Evolutionary conservation across 2,329 filamentous ascomycete species (phyloP).

Genomic region (Penicillium vulpinum): DNA sequence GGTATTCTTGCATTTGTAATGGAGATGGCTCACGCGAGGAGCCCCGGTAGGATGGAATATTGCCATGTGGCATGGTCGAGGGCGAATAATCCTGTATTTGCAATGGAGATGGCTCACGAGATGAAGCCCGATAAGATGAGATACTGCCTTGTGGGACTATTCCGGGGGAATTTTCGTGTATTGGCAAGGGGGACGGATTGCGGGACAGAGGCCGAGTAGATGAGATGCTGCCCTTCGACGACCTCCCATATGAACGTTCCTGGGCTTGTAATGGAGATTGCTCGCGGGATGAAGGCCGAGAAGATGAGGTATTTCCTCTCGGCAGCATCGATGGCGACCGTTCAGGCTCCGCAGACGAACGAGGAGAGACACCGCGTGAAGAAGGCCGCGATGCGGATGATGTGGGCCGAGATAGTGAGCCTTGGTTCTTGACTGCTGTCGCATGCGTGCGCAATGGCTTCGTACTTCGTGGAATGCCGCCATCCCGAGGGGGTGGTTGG

Average conservation of each 20-base stretch:
- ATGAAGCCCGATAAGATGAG: slow-evolving; percentile 13
- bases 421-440: slow-evolving; percentile 41
- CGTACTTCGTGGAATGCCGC: slow-evolving; percentile 32
- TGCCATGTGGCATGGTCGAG: slow-evolving; percentile 6
- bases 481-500: slow-evolving; percentile 38
- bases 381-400: slow-evolving; percentile 34
- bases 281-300: slow-evolving; percentile 30
- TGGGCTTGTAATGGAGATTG: slow-evolving; percentile 20
- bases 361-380: slow-evolving; percentile 30
- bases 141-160: slow-evolving; percentile 6
- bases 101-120: slow-evolving; percentile 9
- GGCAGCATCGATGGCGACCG: slow-evolving; percentile 21
- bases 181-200: slow-evolving; percentile 9
- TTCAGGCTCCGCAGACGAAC: slow-evolving; percentile 23
- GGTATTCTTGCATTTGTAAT: slow-evolving; percentile 37
- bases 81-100: slow-evolving; percentile 8
- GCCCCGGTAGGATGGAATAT: slow-evolving; percentile 4
- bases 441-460: slow-evolving; percentile 41
- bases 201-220: slow-evolving; percentile 15
- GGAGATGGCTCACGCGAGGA: slow-evolving; percentile 29
- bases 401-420: slow-evolving; percentile 35
- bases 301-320: slow-evolving; percentile 16
- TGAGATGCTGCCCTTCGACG: slow-evolving; percentile 17
- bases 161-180: not conserved
- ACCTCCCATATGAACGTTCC: slow-evolving; percentile 13